phyloP scores from a whole-genome alignment of 2,329 filamentous ascomycete genomes.

The Fonsecaea nubica region DNA sequence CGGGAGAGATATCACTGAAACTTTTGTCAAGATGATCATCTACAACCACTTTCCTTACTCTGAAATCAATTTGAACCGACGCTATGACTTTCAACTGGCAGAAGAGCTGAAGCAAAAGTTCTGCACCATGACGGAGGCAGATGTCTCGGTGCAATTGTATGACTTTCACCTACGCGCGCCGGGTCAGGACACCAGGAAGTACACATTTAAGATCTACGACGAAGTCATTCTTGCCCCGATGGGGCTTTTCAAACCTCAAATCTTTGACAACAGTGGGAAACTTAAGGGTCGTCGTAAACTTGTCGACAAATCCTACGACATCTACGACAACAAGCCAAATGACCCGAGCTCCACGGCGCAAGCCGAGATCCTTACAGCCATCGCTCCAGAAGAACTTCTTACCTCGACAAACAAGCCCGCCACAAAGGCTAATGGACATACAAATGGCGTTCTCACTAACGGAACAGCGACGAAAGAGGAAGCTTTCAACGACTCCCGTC shows the following conservation, averaged over 20 bases:
- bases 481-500: slow-evolving; percentile 71
- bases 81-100: slow-evolving; percentile 90
- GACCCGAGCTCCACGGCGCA: slow-evolving; percentile 89
- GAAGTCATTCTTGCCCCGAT: slow-evolving; percentile 93
- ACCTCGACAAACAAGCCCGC: slow-evolving; percentile 41
- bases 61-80: slow-evolving; percentile 86
- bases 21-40: slow-evolving; percentile 97
- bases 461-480: slow-evolving; percentile 54
- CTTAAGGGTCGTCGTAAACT: slow-evolving; percentile 79
- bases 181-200: slow-evolving; percentile 88
- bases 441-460: slow-evolving; percentile 34
- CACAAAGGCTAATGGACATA: slow-evolving; percentile 45
- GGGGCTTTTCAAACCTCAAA: slow-evolving; percentile 87
- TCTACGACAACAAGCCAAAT: slow-evolving; percentile 91
- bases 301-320: slow-evolving; percentile 85
- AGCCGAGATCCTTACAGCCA: slow-evolving; percentile 65
- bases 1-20: slow-evolving; percentile 89
- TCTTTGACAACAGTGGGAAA: slow-evolving; percentile 78
- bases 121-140: slow-evolving; percentile 87
- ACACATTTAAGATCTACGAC: slow-evolving; percentile 95
- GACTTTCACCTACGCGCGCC: slow-evolving; percentile 90
- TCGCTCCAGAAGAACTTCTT: slow-evolving; percentile 49
- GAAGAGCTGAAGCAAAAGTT: slow-evolving; percentile 95
- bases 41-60: slow-evolving; percentile 94
- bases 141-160: slow-evolving; percentile 85